Base-by-base conservation (phyloP, 2,329 filamentous ascomycete species). In the Didymella sp. region DNA sequence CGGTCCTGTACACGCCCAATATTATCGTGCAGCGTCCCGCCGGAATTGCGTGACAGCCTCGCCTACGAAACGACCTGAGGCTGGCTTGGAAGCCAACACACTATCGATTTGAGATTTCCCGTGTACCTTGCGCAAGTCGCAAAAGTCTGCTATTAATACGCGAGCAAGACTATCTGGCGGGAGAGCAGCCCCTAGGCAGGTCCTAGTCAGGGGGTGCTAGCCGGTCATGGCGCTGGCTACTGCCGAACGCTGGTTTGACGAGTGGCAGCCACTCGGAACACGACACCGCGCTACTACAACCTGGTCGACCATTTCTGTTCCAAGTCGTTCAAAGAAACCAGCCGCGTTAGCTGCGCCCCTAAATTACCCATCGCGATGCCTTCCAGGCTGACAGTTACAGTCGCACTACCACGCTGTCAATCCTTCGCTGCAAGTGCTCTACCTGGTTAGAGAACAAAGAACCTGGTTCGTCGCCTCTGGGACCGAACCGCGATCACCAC, bases 81-180 rank as follows among this genome's bases (percentile, higher is more conserved):
- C 51, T 44, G 48, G 44, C 30, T 37, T 43, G 28, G n/a, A 19
- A n/a, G 31, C 40, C 24, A 46, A 47, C 48, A 56, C 25, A 59
- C 56, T 59, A 59, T 59, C 51, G 56, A 56, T 56, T 59, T 56
- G 47, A 56, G 43, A 56, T 59, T 51, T 55, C 43, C 21, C 40
- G 46, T 46, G 48, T 56, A 46, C 53, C 54, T 56, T 55, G 51
- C 44, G 30, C 27, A 45, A 30, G 47, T 17, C 35, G 19, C 33
- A 47, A 55, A 55, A 59, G 40, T 43, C 41, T 56, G 46, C 51
- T 59, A 56, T 56, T 55, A 56, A 56, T 59, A 56, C 46, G 46
- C 41, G 25, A 33, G 33, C 19, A 1, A 30, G 37, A 25, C 37
- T 31, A 38, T 46, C 33, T 33, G 37, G 24, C 56, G 56, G 56